phyloP scores from a whole-genome alignment of 1,284 basidiomycete species.

The Rhizopogon hawkerae region DNA sequence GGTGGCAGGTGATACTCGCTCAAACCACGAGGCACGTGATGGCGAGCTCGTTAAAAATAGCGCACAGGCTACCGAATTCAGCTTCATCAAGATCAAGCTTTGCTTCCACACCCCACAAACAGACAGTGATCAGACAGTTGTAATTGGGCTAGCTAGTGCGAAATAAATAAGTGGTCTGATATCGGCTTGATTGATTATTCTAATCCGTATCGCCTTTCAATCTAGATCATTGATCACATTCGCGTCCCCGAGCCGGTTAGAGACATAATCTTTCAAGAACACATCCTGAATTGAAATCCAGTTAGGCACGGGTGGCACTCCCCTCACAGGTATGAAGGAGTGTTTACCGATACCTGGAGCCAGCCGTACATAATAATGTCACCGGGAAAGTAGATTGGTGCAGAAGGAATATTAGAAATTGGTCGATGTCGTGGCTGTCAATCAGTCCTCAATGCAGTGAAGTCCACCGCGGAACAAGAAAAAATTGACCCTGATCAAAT shows the following conservation, averaged over 20 bases:
- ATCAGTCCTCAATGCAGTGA: no score
- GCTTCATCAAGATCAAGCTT: no score
- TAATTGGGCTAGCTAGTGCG: neutral
- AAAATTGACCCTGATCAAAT: neutral
- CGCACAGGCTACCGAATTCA: no score
- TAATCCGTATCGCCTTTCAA: neutral
- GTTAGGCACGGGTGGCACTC: no score
- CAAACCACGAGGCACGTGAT: slow-evolving; percentile 6
- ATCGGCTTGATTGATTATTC: neutral
- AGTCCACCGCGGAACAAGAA: neutral
- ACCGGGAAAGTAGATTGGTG: no score
- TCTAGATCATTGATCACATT: neutral
- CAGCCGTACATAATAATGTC: no score
- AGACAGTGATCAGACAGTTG: no score
- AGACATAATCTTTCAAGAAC: neutral
- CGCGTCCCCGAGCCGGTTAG: neutral
- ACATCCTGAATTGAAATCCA: neutral
- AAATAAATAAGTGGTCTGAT: neutral
- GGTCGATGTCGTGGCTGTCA: no score
- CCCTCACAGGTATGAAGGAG: no score
- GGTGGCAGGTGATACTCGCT: neutral
- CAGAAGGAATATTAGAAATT: no score
- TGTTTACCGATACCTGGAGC: no score
- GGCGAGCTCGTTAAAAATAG: neutral
- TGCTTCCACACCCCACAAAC: no score